Conservation (phyloP, 2,329 filamentous ascomycete species). For the Teratosphaeria nubilosa region DNA sequence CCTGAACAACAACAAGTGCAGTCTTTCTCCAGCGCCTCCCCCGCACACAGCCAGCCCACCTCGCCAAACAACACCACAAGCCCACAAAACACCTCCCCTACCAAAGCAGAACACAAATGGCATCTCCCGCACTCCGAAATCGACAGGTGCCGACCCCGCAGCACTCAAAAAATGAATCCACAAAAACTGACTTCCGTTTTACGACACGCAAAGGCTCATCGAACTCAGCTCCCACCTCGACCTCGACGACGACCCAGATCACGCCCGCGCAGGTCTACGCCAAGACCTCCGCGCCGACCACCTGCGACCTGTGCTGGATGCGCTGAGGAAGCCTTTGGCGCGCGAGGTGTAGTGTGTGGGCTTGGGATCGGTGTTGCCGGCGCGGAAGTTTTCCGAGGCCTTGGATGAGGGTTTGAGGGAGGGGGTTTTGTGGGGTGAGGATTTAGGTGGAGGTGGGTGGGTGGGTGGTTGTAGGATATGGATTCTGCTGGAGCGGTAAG, state of each 20-base stretch:
- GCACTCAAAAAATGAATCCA: neutral
- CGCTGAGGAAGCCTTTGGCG: constrained; percentile 10
- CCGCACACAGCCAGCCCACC: neutral
- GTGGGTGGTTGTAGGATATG: no score
- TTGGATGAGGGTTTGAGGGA: neutral
- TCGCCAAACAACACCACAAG: neutral
- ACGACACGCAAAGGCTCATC: constrained; percentile 15
- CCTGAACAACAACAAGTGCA: constrained; percentile 9
- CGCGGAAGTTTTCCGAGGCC: neutral
- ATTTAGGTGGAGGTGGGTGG: no score
- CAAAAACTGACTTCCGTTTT: neutral
- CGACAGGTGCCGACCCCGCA: constrained; percentile 9
- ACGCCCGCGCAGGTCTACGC: constrained; percentile 17
- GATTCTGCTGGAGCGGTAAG: no score
- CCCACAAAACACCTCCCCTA: neutral
- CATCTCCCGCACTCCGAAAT: constrained; percentile 17
- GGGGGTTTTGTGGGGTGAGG: neutral
- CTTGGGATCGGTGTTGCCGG: constrained; percentile 12
- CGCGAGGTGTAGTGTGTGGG: constrained; percentile 9
- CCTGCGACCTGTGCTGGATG: constrained; percentile 9
- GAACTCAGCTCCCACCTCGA: constrained; percentile 10
- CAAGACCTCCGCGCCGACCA: constrained; percentile 7
- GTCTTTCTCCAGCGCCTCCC: constrained; percentile 11
- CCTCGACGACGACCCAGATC: constrained; percentile 13
- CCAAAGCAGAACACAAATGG: constrained; percentile 7